phyloP scores from a whole-genome alignment of 179 eudicot genomes.

The Beta macrorhiza region DNA sequence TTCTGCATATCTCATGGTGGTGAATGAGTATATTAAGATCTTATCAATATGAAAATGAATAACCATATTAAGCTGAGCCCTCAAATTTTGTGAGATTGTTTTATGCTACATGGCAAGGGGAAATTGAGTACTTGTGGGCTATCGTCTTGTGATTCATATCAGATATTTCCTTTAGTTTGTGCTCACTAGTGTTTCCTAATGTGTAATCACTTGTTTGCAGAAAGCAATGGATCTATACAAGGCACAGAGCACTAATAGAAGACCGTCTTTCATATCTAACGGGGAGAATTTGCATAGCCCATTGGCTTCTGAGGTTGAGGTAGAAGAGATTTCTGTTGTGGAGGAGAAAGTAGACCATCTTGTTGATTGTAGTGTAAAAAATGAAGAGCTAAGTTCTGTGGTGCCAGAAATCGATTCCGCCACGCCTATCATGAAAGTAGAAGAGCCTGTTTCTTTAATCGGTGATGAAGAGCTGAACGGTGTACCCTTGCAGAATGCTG shows the following conservation, averaged over 20 bases:
- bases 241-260: slow-evolving; percentile 42
- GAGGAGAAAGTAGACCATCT: slow-evolving; percentile 15
- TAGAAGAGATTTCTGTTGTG: background rate
- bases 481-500: slow-evolving; percentile 1
- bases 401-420: slow-evolving; percentile 12
- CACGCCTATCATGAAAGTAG: slow-evolving; percentile 9
- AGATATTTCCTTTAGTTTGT: too few relatives aligned
- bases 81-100: background rate
- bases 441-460: background rate
- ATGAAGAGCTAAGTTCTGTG: slow-evolving; percentile 21
- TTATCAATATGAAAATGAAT: too few relatives aligned
- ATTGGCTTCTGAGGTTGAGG: slow-evolving; percentile 23
- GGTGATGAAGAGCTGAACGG: background rate
- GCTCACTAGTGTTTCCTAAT: background rate
- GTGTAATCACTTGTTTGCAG: slow-evolving; percentile 31
- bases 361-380: slow-evolving; percentile 15
- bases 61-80: background rate
- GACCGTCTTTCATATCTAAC: slow-evolving; percentile 12
- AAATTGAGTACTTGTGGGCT: background rate
- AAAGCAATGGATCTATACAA: slow-evolving; percentile 77
- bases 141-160: too few relatives aligned
- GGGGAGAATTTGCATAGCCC: slow-evolving; percentile 20
- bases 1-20: background rate
- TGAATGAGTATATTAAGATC: background rate
- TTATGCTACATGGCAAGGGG: background rate